phyloP scores from a whole-genome alignment of 2,329 filamentous ascomycete genomes.

The Microsporum canis region DNA sequence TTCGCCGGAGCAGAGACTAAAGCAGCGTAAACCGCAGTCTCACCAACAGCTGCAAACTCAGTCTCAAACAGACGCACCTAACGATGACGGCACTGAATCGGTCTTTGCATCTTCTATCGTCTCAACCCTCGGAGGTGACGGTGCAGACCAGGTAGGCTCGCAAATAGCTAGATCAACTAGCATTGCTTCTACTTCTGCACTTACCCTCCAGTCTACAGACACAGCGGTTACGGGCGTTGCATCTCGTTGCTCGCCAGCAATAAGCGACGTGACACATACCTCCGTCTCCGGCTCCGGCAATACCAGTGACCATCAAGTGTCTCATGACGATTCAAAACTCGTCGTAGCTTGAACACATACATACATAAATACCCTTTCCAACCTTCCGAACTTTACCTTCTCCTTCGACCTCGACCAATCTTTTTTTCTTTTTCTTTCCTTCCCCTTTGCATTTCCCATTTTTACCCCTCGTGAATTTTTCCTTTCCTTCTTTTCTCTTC shows the following conservation, averaged over 20 bases:
- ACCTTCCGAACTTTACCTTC: too few species aligned
- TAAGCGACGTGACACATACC: not conserved
- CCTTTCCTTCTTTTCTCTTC: not conserved
- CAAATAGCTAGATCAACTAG: not conserved
- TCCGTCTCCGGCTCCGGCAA: not conserved
- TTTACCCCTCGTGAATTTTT: not conserved
- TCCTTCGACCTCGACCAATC: not conserved
- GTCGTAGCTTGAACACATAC: not conserved
- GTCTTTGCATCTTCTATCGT: not conserved
- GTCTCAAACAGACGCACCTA: not conserved
- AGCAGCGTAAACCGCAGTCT: conserved; percentile 44
- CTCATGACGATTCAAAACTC: not conserved
- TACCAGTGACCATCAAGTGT: not conserved
- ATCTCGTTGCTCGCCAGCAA: not conserved
- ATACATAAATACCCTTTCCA: not conserved
- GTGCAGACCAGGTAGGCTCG: not conserved
- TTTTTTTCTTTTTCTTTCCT: not conserved
- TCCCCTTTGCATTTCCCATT: not conserved
- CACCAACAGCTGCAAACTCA: conserved; percentile 25
- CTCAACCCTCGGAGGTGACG: not conserved
- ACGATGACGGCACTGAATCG: not conserved
- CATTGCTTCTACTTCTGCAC: not conserved
- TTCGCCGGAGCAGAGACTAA: conserved; percentile 59
- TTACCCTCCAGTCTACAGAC: not conserved
- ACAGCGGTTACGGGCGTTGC: not conserved